Base-by-base conservation (phyloP, 352 stramenopile species). In the Pythium guiyangense region DNA sequence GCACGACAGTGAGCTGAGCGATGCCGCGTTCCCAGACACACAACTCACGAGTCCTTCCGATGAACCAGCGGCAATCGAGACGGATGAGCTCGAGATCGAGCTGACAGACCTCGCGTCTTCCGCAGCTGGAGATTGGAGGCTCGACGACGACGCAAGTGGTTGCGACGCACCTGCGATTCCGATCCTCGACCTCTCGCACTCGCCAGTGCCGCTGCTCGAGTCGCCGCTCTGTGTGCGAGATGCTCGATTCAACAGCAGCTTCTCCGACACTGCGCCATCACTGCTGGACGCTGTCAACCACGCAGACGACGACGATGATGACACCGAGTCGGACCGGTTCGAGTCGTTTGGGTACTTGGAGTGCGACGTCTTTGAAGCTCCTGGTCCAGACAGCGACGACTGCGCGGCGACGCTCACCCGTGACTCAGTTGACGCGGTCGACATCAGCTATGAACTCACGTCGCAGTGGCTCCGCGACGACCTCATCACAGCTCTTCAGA, bases 291-390 rank as follows among this genome's bases (percentile, higher is more conserved):
- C 29, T 14, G 22, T 17, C 6, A 8, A 20, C 14, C 27, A 35
- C 12, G n/a, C 37, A 29, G 51, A n/a, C n/a, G n/a, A n/a, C n/a
- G n/a, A n/a, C n/a, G n/a, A n/a, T n/a, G n/a, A n/a, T n/a, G n/a
- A n/a, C n/a, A n/a, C n/a, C n/a, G n/a, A n/a, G n/a, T n/a, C n/a
- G n/a, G n/a, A n/a, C n/a, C n/a, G n/a, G n/a, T n/a, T n/a, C n/a
- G n/a, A n/a, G n/a, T n/a, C n/a, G n/a, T n/a, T n/a, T n/a, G n/a
- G n/a, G n/a, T n/a, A 73, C 51, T 53, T 64, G 43, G 58, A 67
- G 8, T 74, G 66, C 49, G 57, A 49, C 12, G 48, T 63, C 6
- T 63, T 77, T 12, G 56, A 57, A 31, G 46, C 44, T n/a, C 37
- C 37, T 37, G 31, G 6, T 11, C 31, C 31, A 37, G 31, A 37